Evolutionary conservation across 75 land plant genomes (phyloP).

Genomic region (Picea glauca): DNA sequence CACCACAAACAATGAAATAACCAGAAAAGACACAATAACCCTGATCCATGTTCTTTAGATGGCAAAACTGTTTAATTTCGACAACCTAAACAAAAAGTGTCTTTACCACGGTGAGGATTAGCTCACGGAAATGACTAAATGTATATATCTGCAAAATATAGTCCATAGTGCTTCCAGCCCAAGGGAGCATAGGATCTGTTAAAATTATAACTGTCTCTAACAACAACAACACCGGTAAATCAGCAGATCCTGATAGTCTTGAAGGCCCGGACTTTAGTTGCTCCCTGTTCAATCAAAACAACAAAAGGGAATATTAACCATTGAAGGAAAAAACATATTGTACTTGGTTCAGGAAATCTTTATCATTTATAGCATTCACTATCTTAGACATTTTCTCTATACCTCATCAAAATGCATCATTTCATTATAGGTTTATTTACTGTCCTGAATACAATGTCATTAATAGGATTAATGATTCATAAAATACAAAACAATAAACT

Average conservation of each 20-base stretch:
- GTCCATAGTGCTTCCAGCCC: constrained; percentile 59
- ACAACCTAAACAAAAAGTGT: background rate
- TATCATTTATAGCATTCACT: background rate
- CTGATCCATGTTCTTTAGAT: background rate
- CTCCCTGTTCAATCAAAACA: constrained; percentile 19
- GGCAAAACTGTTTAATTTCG: background rate
- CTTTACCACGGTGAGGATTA: constrained; percentile 42
- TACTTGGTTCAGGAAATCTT: background rate
- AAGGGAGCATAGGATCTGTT: constrained; percentile 54
- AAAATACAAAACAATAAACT: too few species aligned
- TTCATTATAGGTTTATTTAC: background rate
- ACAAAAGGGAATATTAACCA: background rate
- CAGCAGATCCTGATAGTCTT: constrained; percentile 24
- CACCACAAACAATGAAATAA: background rate
- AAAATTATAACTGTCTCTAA: constrained; percentile 52
- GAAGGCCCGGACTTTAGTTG: constrained; percentile 37
- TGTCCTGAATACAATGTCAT: too few species aligned
- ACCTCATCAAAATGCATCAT: background rate
- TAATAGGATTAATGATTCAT: too few species aligned
- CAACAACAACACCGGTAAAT: constrained; percentile 34
- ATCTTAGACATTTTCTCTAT: background rate
- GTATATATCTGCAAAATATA: constrained; percentile 44
- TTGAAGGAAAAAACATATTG: background rate
- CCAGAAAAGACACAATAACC: background rate
- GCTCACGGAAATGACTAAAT: constrained; percentile 56